Percentiles rank a stretch among this genome's conserved stretches.
Conservation (phyloP, 169 alveolate genomes). For the Eimeria maxima region DNA sequence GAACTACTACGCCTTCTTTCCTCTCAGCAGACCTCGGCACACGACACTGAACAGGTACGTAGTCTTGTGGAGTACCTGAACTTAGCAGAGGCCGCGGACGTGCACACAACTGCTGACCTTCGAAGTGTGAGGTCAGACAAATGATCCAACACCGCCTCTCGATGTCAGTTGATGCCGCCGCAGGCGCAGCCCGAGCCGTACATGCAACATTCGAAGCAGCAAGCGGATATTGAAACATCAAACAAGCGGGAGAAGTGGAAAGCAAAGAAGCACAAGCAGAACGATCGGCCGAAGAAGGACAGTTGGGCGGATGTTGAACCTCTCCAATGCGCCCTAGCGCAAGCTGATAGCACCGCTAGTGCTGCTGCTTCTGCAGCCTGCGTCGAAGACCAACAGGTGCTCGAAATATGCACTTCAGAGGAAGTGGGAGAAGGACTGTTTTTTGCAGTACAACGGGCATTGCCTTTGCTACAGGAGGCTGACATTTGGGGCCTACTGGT, state of each 20-base stretch:
- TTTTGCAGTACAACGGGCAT: slow-evolving; percentile 8
- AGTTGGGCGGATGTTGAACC: background rate
- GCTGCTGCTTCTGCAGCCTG: slow-evolving; percentile 53
- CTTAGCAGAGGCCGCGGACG: slow-evolving; percentile 50
- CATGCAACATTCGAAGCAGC: background rate
- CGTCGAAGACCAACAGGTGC: slow-evolving; percentile 39
- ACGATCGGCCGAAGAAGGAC: slow-evolving; percentile 4
- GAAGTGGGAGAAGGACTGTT: slow-evolving; percentile 6
- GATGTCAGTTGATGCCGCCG: background rate
- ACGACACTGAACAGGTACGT: slow-evolving; percentile 34
- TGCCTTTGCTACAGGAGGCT: background rate
- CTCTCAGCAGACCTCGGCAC: background rate
- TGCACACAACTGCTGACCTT: background rate
- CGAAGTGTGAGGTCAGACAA: background rate
- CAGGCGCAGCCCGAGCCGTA: background rate
- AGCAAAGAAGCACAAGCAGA: background rate
- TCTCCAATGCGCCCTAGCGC: background rate
- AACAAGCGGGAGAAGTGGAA: background rate
- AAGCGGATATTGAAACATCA: background rate
- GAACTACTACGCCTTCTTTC: background rate
- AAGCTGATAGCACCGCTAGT: slow-evolving; percentile 7
- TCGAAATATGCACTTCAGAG: slow-evolving; percentile 7
- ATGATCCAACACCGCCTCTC: background rate
- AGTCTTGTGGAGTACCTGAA: slow-evolving; percentile 3
- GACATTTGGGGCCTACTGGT: slow-evolving; percentile 38